Conservation (phyloP, 495 filamentous ascomycete species). For the Immersiella caudata region DNA sequence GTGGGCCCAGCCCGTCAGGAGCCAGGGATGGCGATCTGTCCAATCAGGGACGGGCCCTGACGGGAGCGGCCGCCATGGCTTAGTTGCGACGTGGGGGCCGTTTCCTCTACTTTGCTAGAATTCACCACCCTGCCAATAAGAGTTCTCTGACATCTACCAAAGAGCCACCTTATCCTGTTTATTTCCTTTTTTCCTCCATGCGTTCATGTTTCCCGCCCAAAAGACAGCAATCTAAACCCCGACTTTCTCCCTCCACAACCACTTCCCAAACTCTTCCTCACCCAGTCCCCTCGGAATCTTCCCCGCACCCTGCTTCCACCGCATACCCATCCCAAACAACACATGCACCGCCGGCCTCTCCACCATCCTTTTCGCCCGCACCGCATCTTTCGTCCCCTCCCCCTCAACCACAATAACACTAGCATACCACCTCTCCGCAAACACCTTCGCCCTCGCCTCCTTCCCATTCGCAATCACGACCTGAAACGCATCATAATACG, state of each 20-base stretch:
- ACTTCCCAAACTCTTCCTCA: slow-evolving; percentile 7
- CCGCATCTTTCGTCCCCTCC: background rate
- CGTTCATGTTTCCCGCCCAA: too few species aligned
- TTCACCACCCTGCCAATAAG: too few species aligned
- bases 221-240: too few species aligned
- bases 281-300: background rate
- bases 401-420: background rate
- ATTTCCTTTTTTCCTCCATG: too few species aligned
- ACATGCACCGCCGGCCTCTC: slow-evolving; percentile 1
- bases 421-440: background rate
- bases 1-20: too few species aligned
- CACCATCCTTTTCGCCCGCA: background rate
- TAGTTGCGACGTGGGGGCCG: too few species aligned
- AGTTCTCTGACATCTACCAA: too few species aligned
- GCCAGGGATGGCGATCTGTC: too few species aligned
- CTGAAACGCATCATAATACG: slow-evolving; percentile 9
- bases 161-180: too few species aligned
- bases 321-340: slow-evolving; percentile 1
- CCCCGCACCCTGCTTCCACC: slow-evolving; percentile 1
- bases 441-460: slow-evolving; percentile 4
- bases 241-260: slow-evolving; percentile 15
- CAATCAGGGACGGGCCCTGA: too few species aligned
- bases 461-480: slow-evolving; percentile 11
- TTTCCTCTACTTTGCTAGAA: too few species aligned
- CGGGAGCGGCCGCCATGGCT: too few species aligned